Evolutionary conservation across 2,329 filamentous ascomycete genomes (phyloP), one percentile per base, ranked within the genome.

Genomic region (Golovinomyces cichoracearum): DNA sequence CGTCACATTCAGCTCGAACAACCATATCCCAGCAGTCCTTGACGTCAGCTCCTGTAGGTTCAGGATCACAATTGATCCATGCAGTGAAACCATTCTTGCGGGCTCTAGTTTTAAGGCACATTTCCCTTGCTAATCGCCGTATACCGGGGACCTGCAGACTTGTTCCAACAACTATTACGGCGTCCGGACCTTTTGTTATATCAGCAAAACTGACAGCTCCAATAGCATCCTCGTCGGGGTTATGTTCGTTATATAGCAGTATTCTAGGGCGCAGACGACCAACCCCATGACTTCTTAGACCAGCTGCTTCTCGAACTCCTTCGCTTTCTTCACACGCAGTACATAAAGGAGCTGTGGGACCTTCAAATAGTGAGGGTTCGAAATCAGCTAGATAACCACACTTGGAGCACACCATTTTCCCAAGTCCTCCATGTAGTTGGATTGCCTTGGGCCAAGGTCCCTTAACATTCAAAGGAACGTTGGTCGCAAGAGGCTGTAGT

Each of bases 371-470:
- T 6, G 76, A 72, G 7, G 78, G 71, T 53, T 93, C 70, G 57
- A 98, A 86, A 47, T 80, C 71, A 41, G 74, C 73, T 7, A 93
- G 69, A 51, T 80, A 69, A 55, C 76, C 74, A 63, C 90, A 98
- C 63, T 95, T 95, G 41, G 84, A 84, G 64, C 90, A 98, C 15
- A 92, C 81, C 88, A 95, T 95, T 62, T 93, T 90, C 57, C 85
- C 78, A 31, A 98, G 71, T 17, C 88, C 86, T 33, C 90, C 90
- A 57, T 98, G 90, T 7, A 98, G 71, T 63, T 95, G 90, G 52
- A 98, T 76, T 0, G 90, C 93, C 54, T 76, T 77, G 2, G 90
- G 90, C 90, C 90, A 98, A 15, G 86, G 86, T 0, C 78, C 85
- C 61, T 90, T 93, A n/a, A 48, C 55, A 52, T 78, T 79, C 12